These are phyloP conservation scores for Kodamaea nitidulidarum DNA, from an alignment of 805 yeast genomes.

Conservation along the genomic window DNA sequence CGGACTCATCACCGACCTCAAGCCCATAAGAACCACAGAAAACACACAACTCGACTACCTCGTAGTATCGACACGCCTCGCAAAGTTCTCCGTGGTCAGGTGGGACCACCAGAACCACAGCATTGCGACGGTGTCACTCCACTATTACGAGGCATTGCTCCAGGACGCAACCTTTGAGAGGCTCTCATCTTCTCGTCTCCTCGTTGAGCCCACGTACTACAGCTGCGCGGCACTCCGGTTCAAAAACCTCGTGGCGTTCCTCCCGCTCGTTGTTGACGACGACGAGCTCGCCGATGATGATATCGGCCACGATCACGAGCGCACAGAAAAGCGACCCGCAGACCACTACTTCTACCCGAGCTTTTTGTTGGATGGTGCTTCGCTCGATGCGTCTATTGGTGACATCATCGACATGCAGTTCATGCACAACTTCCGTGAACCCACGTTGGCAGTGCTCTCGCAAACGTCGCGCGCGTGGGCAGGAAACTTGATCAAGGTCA, in stretches of 20 bases:
- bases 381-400: constrained; percentile 53
- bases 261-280: constrained; percentile 54
- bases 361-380: constrained; percentile 52
- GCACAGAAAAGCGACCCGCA: background rate
- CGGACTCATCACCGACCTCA: constrained; percentile 63
- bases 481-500: constrained; percentile 57
- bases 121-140: constrained; percentile 74
- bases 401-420: constrained; percentile 71
- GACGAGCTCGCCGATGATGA: constrained; percentile 38
- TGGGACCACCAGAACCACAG: constrained; percentile 59
- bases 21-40: constrained; percentile 46
- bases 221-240: constrained; percentile 55
- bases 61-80: constrained; percentile 62
- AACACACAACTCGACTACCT: constrained; percentile 53
- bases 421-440: constrained; percentile 70
- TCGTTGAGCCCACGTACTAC: constrained; percentile 56
- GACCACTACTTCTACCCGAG: constrained; percentile 47
- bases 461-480: constrained; percentile 67
- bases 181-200: constrained; percentile 40
- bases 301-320: constrained; percentile 10
- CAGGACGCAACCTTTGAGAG: constrained; percentile 45
- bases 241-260: constrained; percentile 64
- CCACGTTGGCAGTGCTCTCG: constrained; percentile 71
- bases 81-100: constrained; percentile 70
- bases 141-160: constrained; percentile 75